These are phyloP conservation scores for Themeda triandra DNA, from an alignment of 176 grass and related monocot genomes.

Conservation along the genomic window DNA sequence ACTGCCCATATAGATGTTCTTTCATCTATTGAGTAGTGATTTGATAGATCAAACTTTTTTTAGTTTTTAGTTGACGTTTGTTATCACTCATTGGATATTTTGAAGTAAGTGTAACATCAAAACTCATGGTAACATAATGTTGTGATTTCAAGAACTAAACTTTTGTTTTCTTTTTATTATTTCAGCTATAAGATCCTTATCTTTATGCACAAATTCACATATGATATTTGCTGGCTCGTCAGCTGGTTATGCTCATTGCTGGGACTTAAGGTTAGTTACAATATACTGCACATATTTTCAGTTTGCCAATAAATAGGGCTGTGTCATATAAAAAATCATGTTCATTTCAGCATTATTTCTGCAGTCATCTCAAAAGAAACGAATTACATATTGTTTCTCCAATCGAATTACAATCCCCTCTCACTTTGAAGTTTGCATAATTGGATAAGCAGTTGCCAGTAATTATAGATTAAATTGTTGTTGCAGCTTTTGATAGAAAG, in stretches of 20 bases:
- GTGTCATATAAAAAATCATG: not conserved
- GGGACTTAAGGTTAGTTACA: constrained; percentile 74
- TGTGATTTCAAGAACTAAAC: constrained; percentile 4
- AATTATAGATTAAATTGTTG: not conserved
- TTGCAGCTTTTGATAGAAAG: not conserved
- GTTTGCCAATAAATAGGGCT: not conserved
- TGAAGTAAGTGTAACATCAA: not conserved
- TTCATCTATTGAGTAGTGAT: not conserved
- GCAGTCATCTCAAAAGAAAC: not conserved
- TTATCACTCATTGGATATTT: not conserved
- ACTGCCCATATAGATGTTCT: not conserved
- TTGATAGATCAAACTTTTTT: not conserved
- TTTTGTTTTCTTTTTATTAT: not conserved
- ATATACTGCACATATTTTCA: not conserved
- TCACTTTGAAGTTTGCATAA: constrained; percentile 4
- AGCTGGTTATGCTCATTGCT: constrained; percentile 90
- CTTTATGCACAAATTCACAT: constrained; percentile 46
- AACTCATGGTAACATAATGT: not conserved
- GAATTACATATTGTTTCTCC: not conserved
- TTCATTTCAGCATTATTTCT: not conserved
- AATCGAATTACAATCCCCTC: not conserved
- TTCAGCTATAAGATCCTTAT: constrained; percentile 78
- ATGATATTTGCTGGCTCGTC: constrained; percentile 79
- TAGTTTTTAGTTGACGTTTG: not conserved
- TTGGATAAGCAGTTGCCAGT: not conserved